phyloP scores from a whole-genome alignment of 2,329 filamentous ascomycete species.

The Cercospora sojina region DNA sequence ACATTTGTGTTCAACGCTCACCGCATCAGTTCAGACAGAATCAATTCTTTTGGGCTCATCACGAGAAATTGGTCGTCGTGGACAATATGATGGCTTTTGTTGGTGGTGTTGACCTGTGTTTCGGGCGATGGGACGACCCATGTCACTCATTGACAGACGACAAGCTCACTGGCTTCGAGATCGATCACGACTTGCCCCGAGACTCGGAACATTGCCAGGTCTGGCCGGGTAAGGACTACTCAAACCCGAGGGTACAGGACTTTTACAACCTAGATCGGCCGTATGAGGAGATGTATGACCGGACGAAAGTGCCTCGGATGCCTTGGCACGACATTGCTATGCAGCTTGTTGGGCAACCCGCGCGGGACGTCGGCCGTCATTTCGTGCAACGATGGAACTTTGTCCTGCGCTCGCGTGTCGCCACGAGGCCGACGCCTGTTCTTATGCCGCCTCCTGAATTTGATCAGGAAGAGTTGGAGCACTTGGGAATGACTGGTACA shows the following conservation, averaged over 20 bases:
- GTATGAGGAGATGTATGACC: slow-evolving; percentile 98
- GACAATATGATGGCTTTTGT: slow-evolving; percentile 96
- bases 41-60: slow-evolving; percentile 98
- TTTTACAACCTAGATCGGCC: slow-evolving; percentile 91
- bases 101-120: slow-evolving; percentile 93
- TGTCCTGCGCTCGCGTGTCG: slow-evolving; percentile 85
- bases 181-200: slow-evolving; percentile 67
- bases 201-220: slow-evolving; percentile 93
- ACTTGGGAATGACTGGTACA: slow-evolving; percentile 83
- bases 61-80: slow-evolving; percentile 96
- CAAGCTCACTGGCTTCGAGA: slow-evolving; percentile 91
- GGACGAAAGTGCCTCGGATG: slow-evolving; percentile 85
- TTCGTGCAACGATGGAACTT: slow-evolving; percentile 99
- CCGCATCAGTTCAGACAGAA: slow-evolving; percentile 98
- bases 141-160: slow-evolving; percentile 90
- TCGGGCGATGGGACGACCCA: slow-evolving; percentile 95
- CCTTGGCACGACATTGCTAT: slow-evolving; percentile 98
- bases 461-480: slow-evolving; percentile 78
- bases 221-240: slow-evolving; percentile 98
- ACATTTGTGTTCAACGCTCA: slow-evolving; percentile 92
- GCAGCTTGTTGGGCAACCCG: slow-evolving; percentile 95
- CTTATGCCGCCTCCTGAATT: slow-evolving; percentile 91
- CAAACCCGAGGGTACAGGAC: slow-evolving; percentile 90
- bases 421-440: slow-evolving; percentile 89
- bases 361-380: slow-evolving; percentile 87